These are phyloP conservation scores for Kuraishia ogatae DNA, from an alignment of 805 yeast species.

Conservation along the genomic window DNA sequence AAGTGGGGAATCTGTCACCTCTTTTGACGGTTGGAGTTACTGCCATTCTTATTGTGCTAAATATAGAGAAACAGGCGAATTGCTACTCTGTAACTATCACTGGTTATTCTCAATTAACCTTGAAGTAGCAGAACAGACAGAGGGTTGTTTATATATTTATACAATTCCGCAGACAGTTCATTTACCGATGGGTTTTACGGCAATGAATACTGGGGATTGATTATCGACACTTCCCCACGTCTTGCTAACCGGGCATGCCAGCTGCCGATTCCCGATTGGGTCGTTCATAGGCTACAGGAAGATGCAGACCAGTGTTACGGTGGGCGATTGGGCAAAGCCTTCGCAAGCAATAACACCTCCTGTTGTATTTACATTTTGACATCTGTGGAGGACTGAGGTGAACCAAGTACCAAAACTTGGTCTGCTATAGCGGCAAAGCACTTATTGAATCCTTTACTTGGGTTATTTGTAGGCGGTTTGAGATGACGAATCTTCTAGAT, in stretches of 20 bases:
- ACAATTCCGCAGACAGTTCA: no score
- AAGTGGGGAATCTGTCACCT: slow-evolving; percentile 27
- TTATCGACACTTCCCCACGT: background rate
- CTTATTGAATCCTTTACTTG: background rate
- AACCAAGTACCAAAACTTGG: background rate
- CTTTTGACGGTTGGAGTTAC: slow-evolving; percentile 8
- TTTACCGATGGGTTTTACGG: no score
- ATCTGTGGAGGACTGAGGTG: background rate
- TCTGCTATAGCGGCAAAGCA: background rate
- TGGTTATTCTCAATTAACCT: no score
- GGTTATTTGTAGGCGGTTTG: background rate
- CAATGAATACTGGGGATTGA: no score
- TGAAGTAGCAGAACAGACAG: background rate
- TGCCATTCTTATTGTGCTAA: background rate
- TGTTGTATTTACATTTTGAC: background rate
- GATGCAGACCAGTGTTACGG: background rate
- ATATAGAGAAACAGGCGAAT: background rate
- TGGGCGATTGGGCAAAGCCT: background rate
- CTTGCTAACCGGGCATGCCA: background rate
- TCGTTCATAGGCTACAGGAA: background rate
- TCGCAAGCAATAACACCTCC: background rate
- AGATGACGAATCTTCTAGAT: background rate
- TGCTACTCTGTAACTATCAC: background rate
- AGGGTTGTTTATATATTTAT: background rate
- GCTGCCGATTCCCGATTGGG: background rate